Base-by-base conservation (phyloP, 75 land plant genomes). In the Selaginella moellendorffii region DNA sequence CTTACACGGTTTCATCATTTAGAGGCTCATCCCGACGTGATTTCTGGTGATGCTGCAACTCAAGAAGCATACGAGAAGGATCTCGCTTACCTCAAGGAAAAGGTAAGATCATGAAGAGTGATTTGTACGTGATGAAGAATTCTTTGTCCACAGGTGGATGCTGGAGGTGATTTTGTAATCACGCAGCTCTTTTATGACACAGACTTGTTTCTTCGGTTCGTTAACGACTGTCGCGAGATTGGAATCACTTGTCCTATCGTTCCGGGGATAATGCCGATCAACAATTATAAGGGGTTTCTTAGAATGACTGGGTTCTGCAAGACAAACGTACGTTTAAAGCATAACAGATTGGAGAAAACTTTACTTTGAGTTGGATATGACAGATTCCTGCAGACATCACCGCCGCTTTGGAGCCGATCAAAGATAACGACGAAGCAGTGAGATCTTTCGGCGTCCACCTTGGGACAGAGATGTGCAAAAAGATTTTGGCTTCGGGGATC, bases 21-120 rank as follows among this genome's bases (percentile, higher is more conserved):
- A 91, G 98, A 93, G 87, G 98, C 85, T 22, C 96, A 93, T 68
- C 96, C 98, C 54, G 98, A 88, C 61, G 76, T 74, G n/a, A 93
- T 88, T 28, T 61, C 65, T 54, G 67, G 66, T 30, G 78, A 83
- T 27, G 80, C 74, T 18, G 90, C 85, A 52, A 72, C 90, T 0
- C 29, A 63, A 14, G 98, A 93, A 77, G 85, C 68, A 0, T 88
- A 88, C 66, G 53, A 67, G 17, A 93, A 70, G 59, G 96, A 88
- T 64, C 80, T 93, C 26, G 77, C 73, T 26, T 92, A 92, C 70
- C 67, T 92, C 60, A 92, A 92, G 81, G 76, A 53, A 61, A 92
- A 92, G 89, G 97, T 85, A 26, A 21, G n/a, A n/a, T n/a, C n/a
- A n/a, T n/a, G n/a, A n/a, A n/a, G n/a, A n/a, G n/a, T n/a, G n/a